A percentile compares a stretch with the other conserved stretches of the same genome.
These are phyloP conservation scores for Cyberlindnera euphorbiae DNA, from an alignment of 805 yeast species.

Conservation along the genomic window DNA sequence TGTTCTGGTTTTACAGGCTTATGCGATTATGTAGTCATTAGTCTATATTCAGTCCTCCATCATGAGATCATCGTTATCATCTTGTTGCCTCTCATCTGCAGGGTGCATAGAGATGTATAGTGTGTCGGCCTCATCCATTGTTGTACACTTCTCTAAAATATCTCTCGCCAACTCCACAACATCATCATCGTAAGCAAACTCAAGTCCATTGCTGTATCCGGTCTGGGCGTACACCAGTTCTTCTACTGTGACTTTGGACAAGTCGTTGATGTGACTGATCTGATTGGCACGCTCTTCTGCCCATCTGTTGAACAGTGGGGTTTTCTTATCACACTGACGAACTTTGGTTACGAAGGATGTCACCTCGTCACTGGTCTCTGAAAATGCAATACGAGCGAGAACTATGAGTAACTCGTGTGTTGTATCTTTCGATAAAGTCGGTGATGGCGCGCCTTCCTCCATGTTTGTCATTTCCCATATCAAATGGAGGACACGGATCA, in stretches of 20 bases:
- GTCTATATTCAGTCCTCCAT: too few relatives aligned
- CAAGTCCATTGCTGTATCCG: constrained; percentile 52
- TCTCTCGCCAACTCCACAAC: constrained; percentile 68
- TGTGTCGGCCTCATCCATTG: constrained; percentile 77
- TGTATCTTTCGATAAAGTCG: constrained; percentile 28
- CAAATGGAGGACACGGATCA: constrained; percentile 19
- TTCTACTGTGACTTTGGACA: constrained; percentile 13
- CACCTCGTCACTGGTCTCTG: constrained; percentile 37
- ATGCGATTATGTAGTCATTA: too few relatives aligned
- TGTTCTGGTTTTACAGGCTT: too few relatives aligned
- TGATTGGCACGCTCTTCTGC: constrained; percentile 39
- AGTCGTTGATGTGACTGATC: constrained; percentile 30
- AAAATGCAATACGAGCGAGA: constrained; percentile 49
- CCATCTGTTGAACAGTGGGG: constrained; percentile 37
- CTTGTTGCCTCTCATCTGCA: constrained; percentile 1
- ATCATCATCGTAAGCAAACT: constrained; percentile 55
- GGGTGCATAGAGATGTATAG: constrained; percentile 55
- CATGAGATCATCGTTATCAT: constrained; percentile 5
- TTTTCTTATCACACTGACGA: constrained; percentile 27
- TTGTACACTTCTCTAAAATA: constrained; percentile 59
- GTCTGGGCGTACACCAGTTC: constrained; percentile 34
- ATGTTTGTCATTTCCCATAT: constrained; percentile 22
- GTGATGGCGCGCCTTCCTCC: constrained; percentile 10
- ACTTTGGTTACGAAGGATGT: constrained; percentile 33
- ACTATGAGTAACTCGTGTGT: constrained; percentile 44